Evolutionary conservation across 202 grass and related monocot species (phyloP).

Genomic region (Elaeis oleifera): DNA sequence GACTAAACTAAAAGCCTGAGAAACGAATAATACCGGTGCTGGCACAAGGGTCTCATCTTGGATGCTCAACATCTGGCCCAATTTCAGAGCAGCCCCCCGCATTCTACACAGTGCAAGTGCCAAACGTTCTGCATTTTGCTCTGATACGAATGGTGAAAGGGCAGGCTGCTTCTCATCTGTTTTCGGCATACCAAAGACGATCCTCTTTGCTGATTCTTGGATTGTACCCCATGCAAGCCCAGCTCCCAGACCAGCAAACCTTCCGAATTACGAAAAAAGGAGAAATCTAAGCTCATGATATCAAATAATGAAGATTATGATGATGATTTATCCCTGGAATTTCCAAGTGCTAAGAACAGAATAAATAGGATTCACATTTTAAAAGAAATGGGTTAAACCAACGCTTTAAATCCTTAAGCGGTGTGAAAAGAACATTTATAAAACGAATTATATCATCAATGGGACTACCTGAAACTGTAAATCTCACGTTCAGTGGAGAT

Average conservation of each 20-base stretch:
- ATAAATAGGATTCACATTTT: too few relatives aligned
- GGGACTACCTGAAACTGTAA: too few relatives aligned
- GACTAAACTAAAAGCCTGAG: not conserved
- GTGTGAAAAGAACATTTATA: too few relatives aligned
- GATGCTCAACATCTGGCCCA: constrained; percentile 94
- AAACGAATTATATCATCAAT: too few relatives aligned
- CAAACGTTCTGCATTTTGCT: constrained; percentile 87
- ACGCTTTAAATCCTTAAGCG: too few relatives aligned
- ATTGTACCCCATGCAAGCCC: constrained; percentile 80
- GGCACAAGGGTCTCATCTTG: constrained; percentile 93
- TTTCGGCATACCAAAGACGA: constrained; percentile 54
- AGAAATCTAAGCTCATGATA: too few relatives aligned
- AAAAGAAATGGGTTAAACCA: too few relatives aligned
- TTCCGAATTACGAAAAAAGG: constrained; percentile 21
- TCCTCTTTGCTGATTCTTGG: constrained; percentile 67
- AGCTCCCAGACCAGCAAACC: constrained; percentile 87
- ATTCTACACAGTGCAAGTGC: constrained; percentile 85
- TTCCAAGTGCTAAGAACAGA: too few relatives aligned
- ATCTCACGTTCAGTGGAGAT: too few relatives aligned
- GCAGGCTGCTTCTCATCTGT: constrained; percentile 48
- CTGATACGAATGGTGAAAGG: constrained; percentile 78
- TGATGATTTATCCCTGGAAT: too few relatives aligned
- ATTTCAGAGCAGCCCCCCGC: constrained; percentile 87
- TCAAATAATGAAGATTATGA: too few relatives aligned
- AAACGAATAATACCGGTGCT: constrained; percentile 43